Percentiles rank a stretch among this genome's conserved stretches.
Evolutionary conservation across 1,284 basidiomycete species (phyloP).

Genomic region (Rhodofomes roseus): DNA sequence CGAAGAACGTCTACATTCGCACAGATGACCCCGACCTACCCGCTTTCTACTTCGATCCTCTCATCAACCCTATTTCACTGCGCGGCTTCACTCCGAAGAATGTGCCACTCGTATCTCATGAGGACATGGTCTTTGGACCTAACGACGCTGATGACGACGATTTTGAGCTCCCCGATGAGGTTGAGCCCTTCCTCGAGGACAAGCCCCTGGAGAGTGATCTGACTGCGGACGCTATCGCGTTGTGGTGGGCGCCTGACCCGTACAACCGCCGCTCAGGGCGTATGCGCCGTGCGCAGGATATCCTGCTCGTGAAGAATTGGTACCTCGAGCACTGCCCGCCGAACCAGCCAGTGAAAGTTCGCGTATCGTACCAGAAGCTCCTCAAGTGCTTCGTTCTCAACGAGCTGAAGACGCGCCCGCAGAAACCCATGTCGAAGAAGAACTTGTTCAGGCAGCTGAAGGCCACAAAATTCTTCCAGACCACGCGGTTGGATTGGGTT

Average conservation of each 20-base stretch:
- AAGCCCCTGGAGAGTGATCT: constrained; percentile 86
- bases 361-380: constrained; percentile 98
- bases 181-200: constrained; percentile 83
- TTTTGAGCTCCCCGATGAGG: constrained; percentile 81
- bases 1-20: constrained; percentile 98
- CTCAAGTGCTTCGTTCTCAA: constrained; percentile 97
- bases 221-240: constrained; percentile 94
- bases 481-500: constrained; percentile 97
- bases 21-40: constrained; percentile 98
- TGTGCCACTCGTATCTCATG: constrained; percentile 79
- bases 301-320: constrained; percentile 97
- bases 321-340: constrained; percentile 98
- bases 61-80: constrained; percentile 94
- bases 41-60: constrained; percentile 99
- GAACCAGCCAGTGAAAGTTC: constrained; percentile 94
- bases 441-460: constrained; percentile 95
- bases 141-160: constrained; percentile 83
- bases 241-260: constrained; percentile 99
- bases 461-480: constrained; percentile 99
- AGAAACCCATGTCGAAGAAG: constrained; percentile 98
- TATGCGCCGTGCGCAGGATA: constrained; percentile 92
- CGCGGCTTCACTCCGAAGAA: constrained; percentile 86
- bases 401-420: constrained; percentile 82
- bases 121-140: constrained; percentile 88
- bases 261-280: constrained; percentile 91